phyloP scores from a whole-genome alignment of 106 monocot genomes.

The Allium sativum region DNA sequence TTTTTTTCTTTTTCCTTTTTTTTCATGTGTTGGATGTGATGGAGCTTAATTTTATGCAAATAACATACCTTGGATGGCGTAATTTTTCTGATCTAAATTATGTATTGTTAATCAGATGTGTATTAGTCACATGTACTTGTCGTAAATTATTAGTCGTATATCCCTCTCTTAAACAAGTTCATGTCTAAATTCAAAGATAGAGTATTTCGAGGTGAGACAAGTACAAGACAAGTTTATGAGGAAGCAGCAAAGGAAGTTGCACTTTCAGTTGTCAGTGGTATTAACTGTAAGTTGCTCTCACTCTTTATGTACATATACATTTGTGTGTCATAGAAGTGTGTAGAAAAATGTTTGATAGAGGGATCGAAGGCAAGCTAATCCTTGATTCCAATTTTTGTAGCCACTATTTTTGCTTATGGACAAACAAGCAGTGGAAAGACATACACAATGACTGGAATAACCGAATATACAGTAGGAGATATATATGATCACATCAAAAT shows the following conservation, averaged over 20 bases:
- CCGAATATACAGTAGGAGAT: constrained; percentile 72
- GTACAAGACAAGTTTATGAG: constrained; percentile 10
- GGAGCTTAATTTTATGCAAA: background rate
- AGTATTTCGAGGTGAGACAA: constrained; percentile 5
- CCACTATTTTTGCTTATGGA: constrained; percentile 94
- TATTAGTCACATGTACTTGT: background rate
- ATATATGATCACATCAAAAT: constrained; percentile 81
- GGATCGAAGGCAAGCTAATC: background rate
- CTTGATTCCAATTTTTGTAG: constrained; percentile 20
- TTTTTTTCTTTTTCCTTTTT: background rate
- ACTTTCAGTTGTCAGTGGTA: constrained; percentile 10
- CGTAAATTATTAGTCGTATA: background rate
- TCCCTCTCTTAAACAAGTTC: background rate
- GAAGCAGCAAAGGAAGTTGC: constrained; percentile 19
- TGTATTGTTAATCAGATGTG: background rate
- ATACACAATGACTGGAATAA: constrained; percentile 90
- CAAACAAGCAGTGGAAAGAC: constrained; percentile 99
- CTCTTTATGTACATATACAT: background rate
- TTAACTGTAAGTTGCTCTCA: constrained; percentile 9
- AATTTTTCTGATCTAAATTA: background rate
- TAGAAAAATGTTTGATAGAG: background rate
- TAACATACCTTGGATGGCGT: too few species aligned
- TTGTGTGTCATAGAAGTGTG: background rate
- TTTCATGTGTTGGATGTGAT: background rate
- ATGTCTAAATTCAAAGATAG: background rate